Evolutionary conservation across 1,284 basidiomycete species (phyloP), one percentile per base, ranked within the genome.

Genomic region (Cutaneotrichosporon arboriforme): DNA sequence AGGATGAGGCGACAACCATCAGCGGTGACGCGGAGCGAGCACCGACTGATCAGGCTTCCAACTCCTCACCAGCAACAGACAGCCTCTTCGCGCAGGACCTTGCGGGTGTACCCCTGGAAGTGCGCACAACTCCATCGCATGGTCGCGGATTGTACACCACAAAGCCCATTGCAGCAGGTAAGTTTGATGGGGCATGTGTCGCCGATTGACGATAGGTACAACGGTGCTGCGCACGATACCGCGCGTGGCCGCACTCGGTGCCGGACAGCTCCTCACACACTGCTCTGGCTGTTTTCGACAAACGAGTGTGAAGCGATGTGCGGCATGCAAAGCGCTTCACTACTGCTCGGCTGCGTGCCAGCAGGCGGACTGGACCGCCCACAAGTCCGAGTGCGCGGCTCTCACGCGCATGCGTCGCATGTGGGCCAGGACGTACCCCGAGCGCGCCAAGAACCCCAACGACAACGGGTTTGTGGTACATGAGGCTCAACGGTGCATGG

Each of bases 301-400:
- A 21, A 44, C 49, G 21, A 61, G 57, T 18, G 57, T 73, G 54
- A 83, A 81, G 64, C 78, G 86, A 45, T 93, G 90, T 70, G 82
- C 84, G 0, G 77, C 77, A 17, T 94, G 90, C 67, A 81, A 80
- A 44, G 74, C 76, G 0, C 65, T 87, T 3, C 79, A 81, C 64
- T 93, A 94, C 66, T 93, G 90, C 68, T 80, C 83, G 46, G 61
- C 77, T 9, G 70, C 67, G 34, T 94, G 91, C 64, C 89, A 92
- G 75, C 82, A 76, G 34, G 70, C 73, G 38, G 90, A 92, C 65
- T 94, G 90, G 90, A 37, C 67, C 0, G 45, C 80, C 1, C 90
- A 94, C 69, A 87, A 85, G 70, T 69, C 72, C 7, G 90, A 94
- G 78, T 94, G 90, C 64, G 59, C 60, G 5, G 85, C 88, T 0